Evolutionary conservation across 164 flowering plant genomes (phyloP).

Genomic region (Berberis thunbergii): DNA sequence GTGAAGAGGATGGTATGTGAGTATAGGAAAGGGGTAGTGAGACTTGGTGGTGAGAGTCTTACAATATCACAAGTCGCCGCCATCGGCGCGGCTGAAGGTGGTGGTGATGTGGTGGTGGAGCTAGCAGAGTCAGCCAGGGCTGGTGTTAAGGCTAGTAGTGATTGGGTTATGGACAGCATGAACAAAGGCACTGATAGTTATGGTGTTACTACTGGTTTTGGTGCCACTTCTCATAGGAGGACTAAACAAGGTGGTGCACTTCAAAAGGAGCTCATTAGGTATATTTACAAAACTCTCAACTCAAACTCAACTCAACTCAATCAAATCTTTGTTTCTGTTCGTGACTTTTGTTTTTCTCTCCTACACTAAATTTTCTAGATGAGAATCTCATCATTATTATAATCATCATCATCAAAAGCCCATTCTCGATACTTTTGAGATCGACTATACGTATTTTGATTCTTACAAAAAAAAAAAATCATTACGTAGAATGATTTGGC

Average conservation of each 20-base stretch:
- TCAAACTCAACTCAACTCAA: too few relatives aligned
- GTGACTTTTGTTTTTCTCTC: too few relatives aligned
- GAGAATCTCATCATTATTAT: too few relatives aligned
- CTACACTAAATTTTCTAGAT: too few relatives aligned
- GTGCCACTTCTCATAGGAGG: slow-evolving; percentile 58
- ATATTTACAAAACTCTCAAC: too few relatives aligned
- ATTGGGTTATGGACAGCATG: slow-evolving; percentile 67
- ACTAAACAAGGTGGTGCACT: slow-evolving; percentile 55
- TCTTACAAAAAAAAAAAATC: too few relatives aligned
- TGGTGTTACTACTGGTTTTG: slow-evolving; percentile 63
- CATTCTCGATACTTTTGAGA: too few relatives aligned
- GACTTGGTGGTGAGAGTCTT: slow-evolving; percentile 36
- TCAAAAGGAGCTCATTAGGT: slow-evolving; percentile 61
- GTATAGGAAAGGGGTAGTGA: slow-evolving; percentile 31
- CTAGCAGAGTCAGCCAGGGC: slow-evolving; percentile 38
- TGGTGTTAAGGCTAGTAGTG: slow-evolving; percentile 50
- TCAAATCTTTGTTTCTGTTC: too few relatives aligned
- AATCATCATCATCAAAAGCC: too few relatives aligned
- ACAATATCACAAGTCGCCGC: slow-evolving; percentile 49
- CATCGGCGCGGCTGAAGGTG: slow-evolving; percentile 16
- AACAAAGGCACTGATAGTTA: slow-evolving; percentile 52
- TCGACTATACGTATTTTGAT: too few relatives aligned
- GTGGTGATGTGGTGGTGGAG: slow-evolving; percentile 30
- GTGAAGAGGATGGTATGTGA: slow-evolving; percentile 51
- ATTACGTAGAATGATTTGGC: too few relatives aligned